These are phyloP conservation scores for Yueomyces sp. DNA, from an alignment of 1,139 yeast genomes.

Conservation along the genomic window DNA sequence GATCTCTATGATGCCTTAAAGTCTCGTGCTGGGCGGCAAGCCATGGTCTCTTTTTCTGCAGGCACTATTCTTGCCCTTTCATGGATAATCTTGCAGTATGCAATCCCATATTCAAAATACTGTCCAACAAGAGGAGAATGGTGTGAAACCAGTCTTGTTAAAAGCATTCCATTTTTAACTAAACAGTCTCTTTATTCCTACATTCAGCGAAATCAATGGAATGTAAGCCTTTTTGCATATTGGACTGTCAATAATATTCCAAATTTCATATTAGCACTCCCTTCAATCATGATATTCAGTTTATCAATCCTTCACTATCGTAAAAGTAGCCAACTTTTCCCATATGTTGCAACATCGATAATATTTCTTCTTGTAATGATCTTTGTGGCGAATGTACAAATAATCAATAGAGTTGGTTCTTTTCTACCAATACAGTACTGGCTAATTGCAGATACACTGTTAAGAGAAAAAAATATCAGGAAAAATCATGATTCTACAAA, in stretches of 20 bases:
- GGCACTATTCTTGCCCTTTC: too few relatives aligned
- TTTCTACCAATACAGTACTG: conserved; percentile 67
- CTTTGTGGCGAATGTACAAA: conserved; percentile 73
- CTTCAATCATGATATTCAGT: conserved; percentile 38
- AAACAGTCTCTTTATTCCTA: conserved; percentile 49
- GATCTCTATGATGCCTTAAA: conserved; percentile 29
- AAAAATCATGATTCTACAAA: conserved; percentile 4
- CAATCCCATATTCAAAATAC: conserved; percentile 39
- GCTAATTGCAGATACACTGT: conserved; percentile 40
- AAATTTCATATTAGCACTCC: conserved; percentile 68
- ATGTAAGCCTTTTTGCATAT: conserved; percentile 63
- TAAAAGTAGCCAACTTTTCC: conserved; percentile 27
- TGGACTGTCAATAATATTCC: conserved; percentile 79
- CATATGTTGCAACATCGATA: conserved; percentile 37
- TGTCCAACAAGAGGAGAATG: conserved; percentile 72
- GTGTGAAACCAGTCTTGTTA: conserved; percentile 43
- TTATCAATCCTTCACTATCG: conserved; percentile 24
- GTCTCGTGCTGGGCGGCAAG: too few relatives aligned
- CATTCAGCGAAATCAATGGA: conserved; percentile 79
- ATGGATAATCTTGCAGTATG: conserved; percentile 28
- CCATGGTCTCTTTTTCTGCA: too few relatives aligned
- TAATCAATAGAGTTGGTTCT: conserved; percentile 64
- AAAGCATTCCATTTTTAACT: conserved; percentile 10
- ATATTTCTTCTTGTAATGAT: not conserved
- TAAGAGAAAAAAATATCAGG: conserved; percentile 3